Percentiles rank a stretch among this genome's conserved stretches.
Conservation (phyloP, 352 stramenopile genomes). For the Lagenidium sp. region DNA sequence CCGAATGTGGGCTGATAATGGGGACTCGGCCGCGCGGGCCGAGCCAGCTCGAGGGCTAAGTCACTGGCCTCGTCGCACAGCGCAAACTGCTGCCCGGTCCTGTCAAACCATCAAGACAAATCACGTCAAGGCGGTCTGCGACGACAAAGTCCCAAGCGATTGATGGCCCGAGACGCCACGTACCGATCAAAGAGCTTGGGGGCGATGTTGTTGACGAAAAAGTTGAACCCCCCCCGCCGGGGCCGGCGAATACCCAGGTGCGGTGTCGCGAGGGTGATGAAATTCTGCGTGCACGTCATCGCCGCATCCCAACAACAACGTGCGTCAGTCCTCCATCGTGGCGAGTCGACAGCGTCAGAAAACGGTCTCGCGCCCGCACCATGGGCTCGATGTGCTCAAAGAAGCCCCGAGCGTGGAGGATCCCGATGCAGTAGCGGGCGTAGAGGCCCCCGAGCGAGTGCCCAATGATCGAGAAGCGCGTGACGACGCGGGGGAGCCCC, state of each 20-base stretch:
- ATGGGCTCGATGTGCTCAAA: constrained; percentile 62
- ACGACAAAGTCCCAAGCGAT: too few species aligned
- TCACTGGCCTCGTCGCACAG: constrained; percentile 46
- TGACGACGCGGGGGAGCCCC: background rate
- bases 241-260: constrained; percentile 67
- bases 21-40: constrained; percentile 3
- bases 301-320: background rate
- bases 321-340: too few species aligned
- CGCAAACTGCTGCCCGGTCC: constrained; percentile 54
- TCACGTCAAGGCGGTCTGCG: too few species aligned
- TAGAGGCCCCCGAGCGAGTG: constrained; percentile 79
- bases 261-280: constrained; percentile 69
- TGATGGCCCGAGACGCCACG: too few species aligned
- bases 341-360: too few species aligned
- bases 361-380: constrained; percentile 17
- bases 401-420: constrained; percentile 61
- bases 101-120: constrained; percentile 3
- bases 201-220: constrained; percentile 52
- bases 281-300: constrained; percentile 34
- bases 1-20: too few species aligned
- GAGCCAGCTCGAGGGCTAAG: constrained; percentile 29
- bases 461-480: constrained; percentile 49
- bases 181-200: constrained; percentile 62
- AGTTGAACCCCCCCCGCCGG: constrained; percentile 44
- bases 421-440: constrained; percentile 60